A percentile compares a stretch with the other conserved stretches of the same genome.
phyloP scores from a whole-genome alignment of 169 alveolate genomes.

The Fabrea salina region DNA sequence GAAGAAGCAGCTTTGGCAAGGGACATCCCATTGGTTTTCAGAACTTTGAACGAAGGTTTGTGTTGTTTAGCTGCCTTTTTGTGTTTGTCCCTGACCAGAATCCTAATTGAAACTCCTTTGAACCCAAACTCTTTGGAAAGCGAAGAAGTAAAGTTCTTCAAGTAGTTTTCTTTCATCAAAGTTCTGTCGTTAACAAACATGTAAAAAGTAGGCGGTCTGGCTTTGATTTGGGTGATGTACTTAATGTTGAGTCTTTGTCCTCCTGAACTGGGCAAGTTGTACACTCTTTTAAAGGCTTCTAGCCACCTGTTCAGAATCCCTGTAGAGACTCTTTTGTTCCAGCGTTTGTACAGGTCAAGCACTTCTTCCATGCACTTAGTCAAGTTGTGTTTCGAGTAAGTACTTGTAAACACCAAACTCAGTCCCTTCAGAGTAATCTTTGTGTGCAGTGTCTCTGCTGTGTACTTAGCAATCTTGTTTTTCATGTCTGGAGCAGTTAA shows the following conservation, averaged over 20 bases:
- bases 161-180: conserved; percentile 44
- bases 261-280: conserved; percentile 54
- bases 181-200: conserved; percentile 60
- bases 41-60: background rate
- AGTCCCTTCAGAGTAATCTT: conserved; percentile 54
- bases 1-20: no score
- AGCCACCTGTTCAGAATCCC: conserved; percentile 72
- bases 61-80: background rate
- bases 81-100: conserved; percentile 58
- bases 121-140: conserved; percentile 63
- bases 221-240: conserved; percentile 48
- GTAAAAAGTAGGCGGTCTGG: conserved; percentile 78
- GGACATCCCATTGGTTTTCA: background rate
- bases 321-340: conserved; percentile 77
- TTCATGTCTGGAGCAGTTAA: conserved; percentile 59
- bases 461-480: conserved; percentile 50
- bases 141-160: conserved; percentile 45
- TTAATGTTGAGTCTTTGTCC: conserved; percentile 51
- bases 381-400: conserved; percentile 46
- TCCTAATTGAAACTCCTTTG: conserved; percentile 67
- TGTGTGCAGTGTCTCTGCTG: conserved; percentile 47
- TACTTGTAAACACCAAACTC: conserved; percentile 47
- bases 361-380: conserved; percentile 56
- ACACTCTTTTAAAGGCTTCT: conserved; percentile 49
- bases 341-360: conserved; percentile 54